Evolutionary conservation across 2,329 filamentous ascomycete genomes (phyloP), one percentile per base, ranked within the genome.

Genomic region (Westerdykella aurantiaca): DNA sequence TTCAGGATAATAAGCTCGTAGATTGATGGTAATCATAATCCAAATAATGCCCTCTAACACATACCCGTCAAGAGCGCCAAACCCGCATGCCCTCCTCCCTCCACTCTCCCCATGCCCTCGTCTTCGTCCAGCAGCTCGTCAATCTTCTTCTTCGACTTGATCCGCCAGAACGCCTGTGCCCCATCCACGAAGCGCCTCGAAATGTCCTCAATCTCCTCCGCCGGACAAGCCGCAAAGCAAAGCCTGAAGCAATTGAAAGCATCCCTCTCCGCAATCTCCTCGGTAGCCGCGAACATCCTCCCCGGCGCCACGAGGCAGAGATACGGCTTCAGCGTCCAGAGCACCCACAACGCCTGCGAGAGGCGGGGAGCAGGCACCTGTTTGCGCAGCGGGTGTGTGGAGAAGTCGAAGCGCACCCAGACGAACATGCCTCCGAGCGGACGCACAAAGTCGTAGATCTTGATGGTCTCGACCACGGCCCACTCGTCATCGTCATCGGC

Each of bases 401-500:
- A 78, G 55, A 89, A 85, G 61, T 81, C 76, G 48, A 93, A 69
- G 44, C 79, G 76, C 3, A 95, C 58, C 90, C 90, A 96, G 44
- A 94, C 69, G 66, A 95, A 96, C 89, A 96, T 96, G 60, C 90
- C 90, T 31, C 83, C 90, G 22, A 85, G 79, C 1, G 90, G 89
- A 76, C 86, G 88, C 53, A 78, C 69, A 61, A 94, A 95, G 37
- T 82, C 79, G 66, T 83, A 86, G 53, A 95, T 77, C 47, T 77
- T 75, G 1, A 79, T 84, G 69, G 86, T 89, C 57, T 83, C 82
- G 38, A 94, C 77, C 46, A 90, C 77, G 46, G 83, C 79, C 83
- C 86, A 93, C 45, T 86, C 85, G 34, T 77, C 69, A 16, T 72
- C 69, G 70, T 76, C 55, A 13, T 56, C 49, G 10, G 55, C 51